Evolutionary conservation across 495 filamentous ascomycete genomes (phyloP).

Genomic region (Hyaloscypha finlandica): DNA sequence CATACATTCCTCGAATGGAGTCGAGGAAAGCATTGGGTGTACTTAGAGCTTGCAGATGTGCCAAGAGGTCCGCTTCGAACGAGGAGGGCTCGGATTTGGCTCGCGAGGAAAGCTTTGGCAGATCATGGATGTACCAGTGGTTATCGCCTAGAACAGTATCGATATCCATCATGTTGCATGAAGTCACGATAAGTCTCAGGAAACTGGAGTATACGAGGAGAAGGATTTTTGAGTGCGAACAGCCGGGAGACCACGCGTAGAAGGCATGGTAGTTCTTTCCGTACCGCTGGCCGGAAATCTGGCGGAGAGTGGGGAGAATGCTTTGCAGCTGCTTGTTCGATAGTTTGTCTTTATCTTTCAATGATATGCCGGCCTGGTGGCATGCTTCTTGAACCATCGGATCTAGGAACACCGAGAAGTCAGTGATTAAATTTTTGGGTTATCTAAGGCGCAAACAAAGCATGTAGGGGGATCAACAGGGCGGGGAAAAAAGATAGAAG

Average conservation of each 20-base stretch:
- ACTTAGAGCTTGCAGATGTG: slow-evolving; percentile 26
- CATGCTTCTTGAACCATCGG: slow-evolving; percentile 20
- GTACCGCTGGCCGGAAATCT: slow-evolving; percentile 18
- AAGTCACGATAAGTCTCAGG: slow-evolving; percentile 29
- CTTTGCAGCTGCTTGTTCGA: slow-evolving; percentile 23
- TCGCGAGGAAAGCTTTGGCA: slow-evolving; percentile 22
- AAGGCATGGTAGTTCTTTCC: slow-evolving; percentile 28
- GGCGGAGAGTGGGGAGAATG: slow-evolving; percentile 16
- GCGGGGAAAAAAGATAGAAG: not conserved
- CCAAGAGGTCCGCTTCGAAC: slow-evolving; percentile 27
- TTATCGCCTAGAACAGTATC: slow-evolving; percentile 30
- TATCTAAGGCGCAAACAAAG: not conserved
- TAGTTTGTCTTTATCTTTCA: slow-evolving; percentile 26
- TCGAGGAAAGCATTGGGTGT: slow-evolving; percentile 24
- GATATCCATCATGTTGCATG: slow-evolving; percentile 32
- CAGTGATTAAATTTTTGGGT: not conserved
- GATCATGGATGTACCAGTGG: slow-evolving; percentile 32
- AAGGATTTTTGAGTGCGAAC: slow-evolving; percentile 30
- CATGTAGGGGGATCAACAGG: not conserved
- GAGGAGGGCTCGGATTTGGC: slow-evolving; percentile 5
- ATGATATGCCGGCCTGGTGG: slow-evolving; percentile 13
- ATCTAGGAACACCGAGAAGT: slow-evolving; percentile 2
- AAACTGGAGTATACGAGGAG: slow-evolving; percentile 28
- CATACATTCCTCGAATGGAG: slow-evolving; percentile 23
- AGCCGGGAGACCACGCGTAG: slow-evolving; percentile 29